Base-by-base conservation (phyloP, 1,284 basidiomycete genomes). In the Kwoniella shivajii region DNA sequence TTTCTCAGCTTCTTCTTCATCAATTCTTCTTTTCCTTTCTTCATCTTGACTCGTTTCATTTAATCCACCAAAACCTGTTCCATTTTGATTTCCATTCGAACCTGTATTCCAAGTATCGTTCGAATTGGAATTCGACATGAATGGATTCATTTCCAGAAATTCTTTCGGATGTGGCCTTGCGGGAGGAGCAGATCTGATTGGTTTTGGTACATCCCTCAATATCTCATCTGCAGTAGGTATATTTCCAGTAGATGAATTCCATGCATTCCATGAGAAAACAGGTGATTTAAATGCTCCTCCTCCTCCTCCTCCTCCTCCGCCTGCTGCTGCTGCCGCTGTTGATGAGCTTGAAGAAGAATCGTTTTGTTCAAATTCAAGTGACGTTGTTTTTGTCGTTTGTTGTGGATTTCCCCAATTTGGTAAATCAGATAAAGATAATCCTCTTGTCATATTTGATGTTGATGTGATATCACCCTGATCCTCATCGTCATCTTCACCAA, bases 131-230 rank as follows among this genome's bases (percentile, higher is more conserved):
- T 26, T 22, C 10, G 43, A 50, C 31, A 65, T 66, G 41, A 69
- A 72, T 2, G 69, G 67, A 53, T 72, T 72, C 51, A 53, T 53
- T 27, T 44, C 30, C 29, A 72, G 59, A 20, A 74, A 59, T 45
- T 72, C 72, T 6, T 69, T 54, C 5, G 75, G 75, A 58, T 76
- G 75, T 0, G 75, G 73, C 50, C 73, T 56, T 11, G 75, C 75
- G 6, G 75, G 75, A 6, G 75, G 75, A 16, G 75, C 75, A 2
- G 66, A 33, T 20, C 65, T 43, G 13, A 56, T 48, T 3, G 58
- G 61, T 33, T 60, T 56, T 5, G 50, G 50, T 13, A 37, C 39
- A 30, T 42, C 27, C 20, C 22, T 54, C 22, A 53, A 14, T 11
- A 45, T 44, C 4, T 44, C 51, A 30, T 44, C 38, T 7, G 51